These are phyloP conservation scores for Albifimbria verrucaria DNA, from an alignment of 2,329 filamentous ascomycete species.

Conservation along the genomic window DNA sequence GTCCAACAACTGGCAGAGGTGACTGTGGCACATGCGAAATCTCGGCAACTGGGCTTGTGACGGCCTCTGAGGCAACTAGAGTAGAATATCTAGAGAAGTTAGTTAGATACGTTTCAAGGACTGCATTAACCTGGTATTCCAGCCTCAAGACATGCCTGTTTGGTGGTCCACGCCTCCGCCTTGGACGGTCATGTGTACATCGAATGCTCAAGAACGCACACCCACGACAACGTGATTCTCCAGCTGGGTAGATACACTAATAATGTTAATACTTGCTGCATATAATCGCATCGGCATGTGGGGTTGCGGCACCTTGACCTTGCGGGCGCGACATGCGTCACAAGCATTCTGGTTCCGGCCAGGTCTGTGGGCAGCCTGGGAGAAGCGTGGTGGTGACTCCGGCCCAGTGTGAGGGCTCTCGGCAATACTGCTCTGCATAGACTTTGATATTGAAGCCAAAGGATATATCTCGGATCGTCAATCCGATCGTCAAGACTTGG, in stretches of 20 bases:
- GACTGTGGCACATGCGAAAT: neutral
- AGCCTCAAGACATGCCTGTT: slow-evolving; percentile 9
- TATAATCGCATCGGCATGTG: neutral
- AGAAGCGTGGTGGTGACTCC: neutral
- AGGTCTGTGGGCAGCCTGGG: slow-evolving; percentile 2
- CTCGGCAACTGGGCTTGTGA: neutral
- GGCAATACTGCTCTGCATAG: neutral
- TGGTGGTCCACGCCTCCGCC: slow-evolving; percentile 18
- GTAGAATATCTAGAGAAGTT: neutral
- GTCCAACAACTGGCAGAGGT: neutral
- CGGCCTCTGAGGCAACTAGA: neutral
- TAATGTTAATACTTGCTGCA: neutral
- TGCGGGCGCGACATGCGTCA: slow-evolving; percentile 19
- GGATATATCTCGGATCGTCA: too few species aligned
- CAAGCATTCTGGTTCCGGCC: slow-evolving; percentile 18
- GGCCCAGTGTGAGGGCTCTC: neutral
- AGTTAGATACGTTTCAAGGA: neutral
- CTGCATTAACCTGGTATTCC: neutral
- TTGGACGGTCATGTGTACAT: slow-evolving; percentile 15
- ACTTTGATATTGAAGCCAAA: too few species aligned
- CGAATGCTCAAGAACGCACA: slow-evolving; percentile 14
- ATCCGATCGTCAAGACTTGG: too few species aligned
- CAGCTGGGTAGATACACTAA: slow-evolving; percentile 14
- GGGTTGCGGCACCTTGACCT: slow-evolving; percentile 12
- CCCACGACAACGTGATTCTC: slow-evolving; percentile 10